Base-by-base conservation (phyloP, 2,329 filamentous ascomycete genomes). In the Penicillium hordei region DNA sequence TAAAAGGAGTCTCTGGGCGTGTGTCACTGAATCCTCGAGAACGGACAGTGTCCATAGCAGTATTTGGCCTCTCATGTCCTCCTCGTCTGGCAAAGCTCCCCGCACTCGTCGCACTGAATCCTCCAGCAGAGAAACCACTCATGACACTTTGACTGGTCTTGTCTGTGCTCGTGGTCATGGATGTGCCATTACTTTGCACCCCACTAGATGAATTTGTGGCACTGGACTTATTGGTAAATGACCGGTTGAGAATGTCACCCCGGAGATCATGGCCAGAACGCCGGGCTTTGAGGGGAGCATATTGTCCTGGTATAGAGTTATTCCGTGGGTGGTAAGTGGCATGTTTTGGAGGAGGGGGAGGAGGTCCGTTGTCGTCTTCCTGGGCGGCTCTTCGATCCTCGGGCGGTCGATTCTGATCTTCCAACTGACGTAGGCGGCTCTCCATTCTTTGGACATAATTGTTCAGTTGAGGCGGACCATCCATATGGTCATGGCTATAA, bases 361-460 rank as follows among this genome's bases (percentile, higher is more conserved):
- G 85, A 34, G 81, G 79, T 17, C 81, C 79, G 44, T 83, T 75
- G 33, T 77, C 78, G 27, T 78, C 75, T 36, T 76, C 70, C 42
- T 79, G 81, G 17, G 78, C 74, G 61, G 80, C 84, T 42, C 86
- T 78, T 50, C 86, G 82, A 52, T 79, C 77, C 8, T 74, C 72
- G 19, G 72, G 70, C 31, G 71, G 62, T 66, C 72, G 70, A 57
- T 74, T 75, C 31, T 78, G 78, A 48, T 81, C 78, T 59, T 93
- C 89, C 80, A 91, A 85, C 60, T 85, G 85, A 48, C 86, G 84
- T 40, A 97, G 77, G 36, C 91, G 86, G 63, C 85, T 89, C 72
- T 97, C 93, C 92, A 97, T 97, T 48, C 92, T 85, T 68, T 94
- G 86, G 5, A 96, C 91, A 68, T 97, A 97, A 68, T 89, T 93